Evolutionary conservation across 306 rosid species (phyloP), one percentile per base, ranked within the genome.

Genomic region (Sicyos baderoa): DNA sequence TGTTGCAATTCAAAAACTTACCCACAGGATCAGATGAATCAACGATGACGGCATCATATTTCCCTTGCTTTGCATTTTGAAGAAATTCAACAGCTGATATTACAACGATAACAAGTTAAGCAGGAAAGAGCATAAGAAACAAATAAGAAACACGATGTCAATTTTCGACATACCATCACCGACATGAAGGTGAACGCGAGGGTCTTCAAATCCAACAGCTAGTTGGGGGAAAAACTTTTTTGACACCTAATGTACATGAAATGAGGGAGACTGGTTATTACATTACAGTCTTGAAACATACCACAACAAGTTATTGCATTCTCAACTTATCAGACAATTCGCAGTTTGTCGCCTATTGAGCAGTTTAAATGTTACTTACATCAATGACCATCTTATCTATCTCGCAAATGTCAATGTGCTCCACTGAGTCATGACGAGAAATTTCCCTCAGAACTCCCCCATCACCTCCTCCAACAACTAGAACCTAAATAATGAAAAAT

Each of bases 21-120:
- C 99, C 99, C 58, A 94, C 96, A 40, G 97, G 99, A 64, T 94
- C 97, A 59, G 99, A 94, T 47, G 99, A 94, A 85, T 94, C 99
- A 75, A 94, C 99, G 75, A 94, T 88, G 56, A 90, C 69, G 22
- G 95, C 99, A 75, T 94, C 97, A 59, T 94, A 94, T 72, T 79
- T 90, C 77, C 96, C 97, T 75, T 80, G 80, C 50, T 89, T 78
- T 61, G 88, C 77, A 66, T 14, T 29, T 76, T 80, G 85, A 72
- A 94, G 83, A 82, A 85, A 94, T 72, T 90, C 93, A 74, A 86
- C 71, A 70, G 96, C 99, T 94, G 90, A 75, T 77, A 81, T 66
- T 54, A 79, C 57, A 59, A 15, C 50, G 56, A 29, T 50, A 14
- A 37, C 25, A n/a, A 53, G 44, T 71, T 29, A 42, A 12, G 7